These are phyloP conservation scores for Acanthamoeba healyi DNA, from an alignment of 208 protist species.

Conservation along the genomic window DNA sequence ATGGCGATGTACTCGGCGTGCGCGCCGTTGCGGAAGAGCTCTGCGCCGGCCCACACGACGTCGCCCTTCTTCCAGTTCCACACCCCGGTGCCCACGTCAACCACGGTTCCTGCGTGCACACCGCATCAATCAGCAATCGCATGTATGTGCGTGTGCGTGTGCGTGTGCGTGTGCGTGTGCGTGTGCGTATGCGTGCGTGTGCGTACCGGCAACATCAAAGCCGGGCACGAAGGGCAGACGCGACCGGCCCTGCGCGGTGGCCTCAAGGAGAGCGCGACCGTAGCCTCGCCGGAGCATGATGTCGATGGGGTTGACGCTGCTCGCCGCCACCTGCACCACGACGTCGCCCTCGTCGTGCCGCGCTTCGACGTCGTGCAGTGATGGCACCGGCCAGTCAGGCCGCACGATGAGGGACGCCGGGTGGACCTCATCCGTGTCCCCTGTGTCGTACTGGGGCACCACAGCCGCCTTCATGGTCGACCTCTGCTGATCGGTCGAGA, in stretches of 20 bases:
- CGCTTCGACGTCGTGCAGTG: not conserved
- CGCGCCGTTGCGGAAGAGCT: conserved; percentile 48
- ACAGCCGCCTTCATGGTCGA: conserved; percentile 22
- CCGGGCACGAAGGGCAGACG: conserved; percentile 47
- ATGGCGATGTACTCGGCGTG: conserved; percentile 66
- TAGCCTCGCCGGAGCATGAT: conserved; percentile 51
- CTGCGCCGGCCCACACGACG: conserved; percentile 33
- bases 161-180: too few species aligned
- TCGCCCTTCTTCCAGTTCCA: conserved; percentile 74
- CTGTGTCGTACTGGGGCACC: conserved; percentile 30
- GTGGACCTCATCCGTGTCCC: not conserved
- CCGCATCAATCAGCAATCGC: too few species aligned
- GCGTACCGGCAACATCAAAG: conserved; percentile 12
- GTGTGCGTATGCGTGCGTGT: not conserved
- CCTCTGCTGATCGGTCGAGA: not conserved
- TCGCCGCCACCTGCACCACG: conserved; percentile 24
- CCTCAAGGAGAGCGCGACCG: conserved; percentile 49
- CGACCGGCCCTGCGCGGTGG: not conserved
- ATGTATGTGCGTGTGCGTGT: too few species aligned
- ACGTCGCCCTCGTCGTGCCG: conserved; percentile 68
- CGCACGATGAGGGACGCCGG: conserved; percentile 30
- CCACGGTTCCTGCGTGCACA: conserved; percentile 18
- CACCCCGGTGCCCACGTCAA: conserved; percentile 46
- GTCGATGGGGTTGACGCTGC: conserved; percentile 69
- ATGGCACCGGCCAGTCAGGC: conserved; percentile 23